Percentiles rank a stretch among this genome's conserved stretches.
Conservation (phyloP, 768 basidiomycete genomes). For the Termitomyces sp. region DNA sequence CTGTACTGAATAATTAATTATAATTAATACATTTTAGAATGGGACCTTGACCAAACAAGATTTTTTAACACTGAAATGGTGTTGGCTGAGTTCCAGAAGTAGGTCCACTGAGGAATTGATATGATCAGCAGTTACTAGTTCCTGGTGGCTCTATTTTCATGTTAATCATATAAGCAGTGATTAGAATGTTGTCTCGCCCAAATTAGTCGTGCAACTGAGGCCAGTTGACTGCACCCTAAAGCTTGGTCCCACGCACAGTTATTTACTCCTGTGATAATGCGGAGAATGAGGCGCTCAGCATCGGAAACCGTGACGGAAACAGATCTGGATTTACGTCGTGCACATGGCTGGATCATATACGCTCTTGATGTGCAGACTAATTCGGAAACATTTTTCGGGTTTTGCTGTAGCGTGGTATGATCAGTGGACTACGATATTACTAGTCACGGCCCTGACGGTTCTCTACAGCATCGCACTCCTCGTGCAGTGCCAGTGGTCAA, state of each 20-base stretch:
- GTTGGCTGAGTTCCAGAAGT: constrained; percentile 44
- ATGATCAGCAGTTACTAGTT: background rate
- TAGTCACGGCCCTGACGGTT: background rate
- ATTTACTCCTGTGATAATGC: background rate
- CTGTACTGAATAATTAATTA: background rate
- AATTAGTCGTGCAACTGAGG: background rate
- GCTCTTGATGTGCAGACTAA: too few relatives aligned
- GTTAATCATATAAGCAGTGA: background rate
- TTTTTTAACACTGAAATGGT: constrained; percentile 39
- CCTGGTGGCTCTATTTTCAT: background rate
- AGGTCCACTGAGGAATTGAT: background rate
- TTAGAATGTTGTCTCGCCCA: background rate
- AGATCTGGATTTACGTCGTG: background rate
- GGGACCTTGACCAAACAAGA: constrained; percentile 27
- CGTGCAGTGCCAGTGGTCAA: too few relatives aligned
- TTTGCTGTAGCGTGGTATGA: background rate
- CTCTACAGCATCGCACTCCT: background rate
- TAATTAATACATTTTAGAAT: background rate
- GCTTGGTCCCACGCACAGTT: background rate
- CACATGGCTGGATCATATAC: background rate
- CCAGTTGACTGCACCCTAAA: background rate
- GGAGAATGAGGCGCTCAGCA: background rate
- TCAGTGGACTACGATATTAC: background rate
- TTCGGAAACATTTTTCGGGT: too few relatives aligned
- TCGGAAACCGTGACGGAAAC: too few relatives aligned